Conservation (phyloP, 306 rosid genomes). For the barrel medic (Medicago truncatula) region DNA sequence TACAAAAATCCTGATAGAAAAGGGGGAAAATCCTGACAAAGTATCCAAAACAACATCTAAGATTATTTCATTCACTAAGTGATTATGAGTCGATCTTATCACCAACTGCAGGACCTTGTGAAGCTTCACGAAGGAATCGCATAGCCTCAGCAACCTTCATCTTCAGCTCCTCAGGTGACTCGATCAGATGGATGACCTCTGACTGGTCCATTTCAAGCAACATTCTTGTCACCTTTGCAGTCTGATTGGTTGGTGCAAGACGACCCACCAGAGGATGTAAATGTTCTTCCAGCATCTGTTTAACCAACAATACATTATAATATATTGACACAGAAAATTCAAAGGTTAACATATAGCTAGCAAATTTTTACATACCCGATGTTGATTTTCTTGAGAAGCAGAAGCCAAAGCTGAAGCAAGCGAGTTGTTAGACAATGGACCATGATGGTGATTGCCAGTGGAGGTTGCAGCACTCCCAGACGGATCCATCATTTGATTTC, state of each 20-base stretch:
- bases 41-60: background rate
- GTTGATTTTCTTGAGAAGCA: conserved; percentile 74
- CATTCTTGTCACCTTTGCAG: conserved; percentile 86
- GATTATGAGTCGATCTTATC: conserved; percentile 47
- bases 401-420: conserved; percentile 82
- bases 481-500: conserved; percentile 53
- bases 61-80: conserved; percentile 49
- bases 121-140: conserved; percentile 72
- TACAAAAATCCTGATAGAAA: background rate
- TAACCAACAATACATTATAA: background rate
- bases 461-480: conserved; percentile 49
- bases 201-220: conserved; percentile 92
- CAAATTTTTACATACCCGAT: conserved; percentile 52
- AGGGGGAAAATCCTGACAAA: too few relatives aligned
- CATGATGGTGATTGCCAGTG: conserved; percentile 50
- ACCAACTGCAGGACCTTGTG: conserved; percentile 55
- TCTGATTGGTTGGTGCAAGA: conserved; percentile 50
- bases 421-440: conserved; percentile 49
- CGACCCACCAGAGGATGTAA: conserved; percentile 77
- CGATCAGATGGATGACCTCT: conserved; percentile 88
- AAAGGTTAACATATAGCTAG: too few relatives aligned
- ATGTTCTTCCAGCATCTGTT: conserved; percentile 86
- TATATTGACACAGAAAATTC: background rate
- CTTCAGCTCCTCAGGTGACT: conserved; percentile 81
- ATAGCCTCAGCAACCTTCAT: conserved; percentile 82